Evolutionary conservation across 352 stramenopile species (phyloP).

Genomic region (Pythium myriotylum): DNA sequence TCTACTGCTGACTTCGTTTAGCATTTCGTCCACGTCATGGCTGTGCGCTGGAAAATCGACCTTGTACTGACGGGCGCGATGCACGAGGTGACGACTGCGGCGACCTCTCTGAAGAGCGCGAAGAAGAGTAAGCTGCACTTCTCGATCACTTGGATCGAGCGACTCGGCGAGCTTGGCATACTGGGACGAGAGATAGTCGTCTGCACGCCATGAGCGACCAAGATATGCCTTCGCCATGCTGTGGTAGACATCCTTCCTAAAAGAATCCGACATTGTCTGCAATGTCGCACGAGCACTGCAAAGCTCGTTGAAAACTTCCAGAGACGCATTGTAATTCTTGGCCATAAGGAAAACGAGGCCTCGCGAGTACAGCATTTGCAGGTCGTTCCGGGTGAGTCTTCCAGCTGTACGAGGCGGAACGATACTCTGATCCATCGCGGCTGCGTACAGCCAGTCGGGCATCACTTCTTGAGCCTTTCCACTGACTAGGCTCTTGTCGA

Average conservation of each 20-base stretch:
- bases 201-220: conserved; percentile 60
- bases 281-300: conserved; percentile 13
- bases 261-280: conserved; percentile 29
- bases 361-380: conserved; percentile 33
- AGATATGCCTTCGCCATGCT: conserved; percentile 69
- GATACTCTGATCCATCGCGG: conserved; percentile 17
- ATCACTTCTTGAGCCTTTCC: background rate
- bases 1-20: conserved; percentile 1
- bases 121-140: conserved; percentile 65
- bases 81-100: conserved; percentile 43
- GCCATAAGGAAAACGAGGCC: conserved; percentile 34
- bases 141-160: conserved; percentile 46
- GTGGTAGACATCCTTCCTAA: conserved; percentile 62
- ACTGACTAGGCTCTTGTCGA: conserved; percentile 16
- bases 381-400: conserved; percentile 13
- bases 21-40: conserved; percentile 39
- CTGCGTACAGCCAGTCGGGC: conserved; percentile 19
- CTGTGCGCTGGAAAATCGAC: conserved; percentile 46
- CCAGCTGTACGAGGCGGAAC: background rate
- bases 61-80: conserved; percentile 46
- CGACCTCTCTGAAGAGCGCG: conserved; percentile 47
- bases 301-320: conserved; percentile 30
- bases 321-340: conserved; percentile 37
- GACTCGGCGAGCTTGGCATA: conserved; percentile 70
- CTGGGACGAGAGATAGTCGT: conserved; percentile 60